phyloP scores from a whole-genome alignment of 148 eudicot genomes.

The Camellia sinensis region DNA sequence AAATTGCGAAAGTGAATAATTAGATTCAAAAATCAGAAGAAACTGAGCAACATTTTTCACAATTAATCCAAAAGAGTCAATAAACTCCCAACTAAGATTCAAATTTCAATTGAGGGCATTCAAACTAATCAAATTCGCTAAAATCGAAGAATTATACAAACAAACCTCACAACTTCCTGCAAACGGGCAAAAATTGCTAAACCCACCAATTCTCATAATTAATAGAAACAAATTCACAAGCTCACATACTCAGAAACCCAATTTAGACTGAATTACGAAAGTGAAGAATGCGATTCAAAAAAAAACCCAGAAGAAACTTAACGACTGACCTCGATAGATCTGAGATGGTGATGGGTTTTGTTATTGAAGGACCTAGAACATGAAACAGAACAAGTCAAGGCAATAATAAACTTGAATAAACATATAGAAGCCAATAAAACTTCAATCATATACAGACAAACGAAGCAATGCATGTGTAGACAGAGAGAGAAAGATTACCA shows the following conservation, averaged over 20 bases:
- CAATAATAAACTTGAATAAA: too few relatives aligned
- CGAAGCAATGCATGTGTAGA: background rate
- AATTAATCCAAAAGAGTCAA: too few relatives aligned
- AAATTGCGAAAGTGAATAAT: too few relatives aligned
- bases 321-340: constrained; percentile 10
- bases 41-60: too few relatives aligned
- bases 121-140: too few relatives aligned
- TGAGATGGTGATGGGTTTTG: background rate
- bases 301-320: background rate
- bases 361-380: background rate
- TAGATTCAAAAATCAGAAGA: too few relatives aligned
- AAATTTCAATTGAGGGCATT: too few relatives aligned
- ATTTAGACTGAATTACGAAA: background rate
- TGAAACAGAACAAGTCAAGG: background rate
- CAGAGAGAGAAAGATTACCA: background rate
- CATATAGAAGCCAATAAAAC: background rate
- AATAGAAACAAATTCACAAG: background rate
- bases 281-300: background rate
- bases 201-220: background rate
- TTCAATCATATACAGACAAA: background rate
- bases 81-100: too few relatives aligned
- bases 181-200: background rate
- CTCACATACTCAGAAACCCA: background rate
- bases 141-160: too few relatives aligned
- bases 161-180: background rate